phyloP scores from a whole-genome alignment of 345 rosid species.

The Corchorus capsularis region DNA sequence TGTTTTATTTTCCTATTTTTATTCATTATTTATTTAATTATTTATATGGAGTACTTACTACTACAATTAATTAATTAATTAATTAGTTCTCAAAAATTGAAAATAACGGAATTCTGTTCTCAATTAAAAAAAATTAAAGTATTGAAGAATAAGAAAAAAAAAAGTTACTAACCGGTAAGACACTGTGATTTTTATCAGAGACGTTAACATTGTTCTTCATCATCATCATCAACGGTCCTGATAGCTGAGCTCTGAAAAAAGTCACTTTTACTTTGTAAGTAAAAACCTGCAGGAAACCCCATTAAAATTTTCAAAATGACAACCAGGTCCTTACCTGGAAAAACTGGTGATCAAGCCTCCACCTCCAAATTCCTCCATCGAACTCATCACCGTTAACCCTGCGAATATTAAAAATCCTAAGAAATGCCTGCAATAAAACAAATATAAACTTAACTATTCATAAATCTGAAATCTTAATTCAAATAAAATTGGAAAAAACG shows the following conservation, averaged over 20 bases:
- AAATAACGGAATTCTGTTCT: no score
- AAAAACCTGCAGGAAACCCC: neutral
- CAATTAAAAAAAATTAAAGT: neutral
- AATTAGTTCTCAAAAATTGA: no score
- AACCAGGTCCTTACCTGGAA: conserved; percentile 47
- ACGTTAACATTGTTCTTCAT: conserved; percentile 37
- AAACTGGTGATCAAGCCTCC: conserved; percentile 49
- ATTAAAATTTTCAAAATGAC: neutral
- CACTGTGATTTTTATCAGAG: conserved; percentile 31
- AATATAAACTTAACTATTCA: neutral
- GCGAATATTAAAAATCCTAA: conserved; percentile 72
- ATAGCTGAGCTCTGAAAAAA: conserved; percentile 42
- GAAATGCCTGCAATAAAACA: conserved; percentile 54
- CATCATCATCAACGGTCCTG: conserved; percentile 51
- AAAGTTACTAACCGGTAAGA: conserved; percentile 30
- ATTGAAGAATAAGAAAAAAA: neutral
- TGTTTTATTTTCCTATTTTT: no score
- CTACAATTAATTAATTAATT: no score
- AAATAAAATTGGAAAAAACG: no score
- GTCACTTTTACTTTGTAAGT: no score
- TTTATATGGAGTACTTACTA: no score
- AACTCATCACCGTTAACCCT: conserved; percentile 63
- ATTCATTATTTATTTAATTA: no score
- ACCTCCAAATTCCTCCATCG: conserved; percentile 58
- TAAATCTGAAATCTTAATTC: neutral